A percentile compares a stretch with the other conserved stretches of the same genome.
These are phyloP conservation scores for Coemansia sp. DNA, from an alignment of 192 early-diverging fungal species.

Conservation along the genomic window DNA sequence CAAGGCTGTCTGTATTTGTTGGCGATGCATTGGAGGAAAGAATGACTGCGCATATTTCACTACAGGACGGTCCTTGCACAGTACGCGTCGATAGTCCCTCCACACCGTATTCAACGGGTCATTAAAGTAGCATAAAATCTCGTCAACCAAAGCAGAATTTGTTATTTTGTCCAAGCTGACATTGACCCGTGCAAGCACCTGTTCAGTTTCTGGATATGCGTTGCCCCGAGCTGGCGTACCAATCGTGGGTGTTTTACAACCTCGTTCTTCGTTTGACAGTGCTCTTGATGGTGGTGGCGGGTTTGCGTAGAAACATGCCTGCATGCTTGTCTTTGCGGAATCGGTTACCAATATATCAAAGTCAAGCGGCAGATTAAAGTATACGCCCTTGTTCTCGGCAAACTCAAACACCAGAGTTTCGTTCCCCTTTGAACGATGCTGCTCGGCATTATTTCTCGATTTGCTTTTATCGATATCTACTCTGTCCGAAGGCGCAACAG, in stretches of 20 bases:
- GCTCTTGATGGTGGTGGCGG: conserved; percentile 5
- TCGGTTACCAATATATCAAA: conserved; percentile 49
- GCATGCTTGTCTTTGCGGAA: conserved; percentile 19
- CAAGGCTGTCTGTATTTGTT: not conserved
- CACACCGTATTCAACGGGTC: conserved; percentile 20
- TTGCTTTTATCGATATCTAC: not conserved
- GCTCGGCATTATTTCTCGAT: not conserved
- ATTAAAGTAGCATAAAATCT: conserved; percentile 13
- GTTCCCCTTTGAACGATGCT: conserved; percentile 7
- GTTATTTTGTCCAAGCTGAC: conserved; percentile 13
- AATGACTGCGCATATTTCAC: conserved; percentile 34
- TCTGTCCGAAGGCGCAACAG: not conserved
- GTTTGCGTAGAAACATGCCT: conserved; percentile 21
- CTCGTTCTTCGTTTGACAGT: not conserved
- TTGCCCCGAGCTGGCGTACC: conserved; percentile 20
- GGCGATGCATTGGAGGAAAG: conserved; percentile 14
- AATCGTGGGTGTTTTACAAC: conserved; percentile 6
- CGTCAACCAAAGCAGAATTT: conserved; percentile 1
- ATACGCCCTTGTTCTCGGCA: conserved; percentile 55
- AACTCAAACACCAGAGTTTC: conserved; percentile 59
- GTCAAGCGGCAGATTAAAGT: conserved; percentile 61
- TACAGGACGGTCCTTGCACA: conserved; percentile 18
- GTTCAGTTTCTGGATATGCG: conserved; percentile 17
- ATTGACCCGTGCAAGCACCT: conserved; percentile 21
- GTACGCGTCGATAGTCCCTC: conserved; percentile 25